Evolutionary conservation across 768 basidiomycete species (phyloP), one percentile per base, ranked within the genome.

Genomic region (Paxillus involutus): DNA sequence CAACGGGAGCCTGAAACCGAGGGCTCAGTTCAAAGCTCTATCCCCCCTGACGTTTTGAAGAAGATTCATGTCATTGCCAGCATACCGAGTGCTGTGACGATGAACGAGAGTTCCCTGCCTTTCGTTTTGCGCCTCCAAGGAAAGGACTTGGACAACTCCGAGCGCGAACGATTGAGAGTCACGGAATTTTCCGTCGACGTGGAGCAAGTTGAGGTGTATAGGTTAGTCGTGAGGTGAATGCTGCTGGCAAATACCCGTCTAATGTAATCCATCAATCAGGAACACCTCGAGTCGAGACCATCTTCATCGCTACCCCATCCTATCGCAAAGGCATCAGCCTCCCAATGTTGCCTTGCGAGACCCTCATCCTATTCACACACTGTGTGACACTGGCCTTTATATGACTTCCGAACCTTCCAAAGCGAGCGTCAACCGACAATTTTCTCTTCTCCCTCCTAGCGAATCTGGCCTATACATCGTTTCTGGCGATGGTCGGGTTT

Each of bases 31-130:
- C 47, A n/a, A 39, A 49, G n/a, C 42, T 51, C 66, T 36, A 81
- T 88, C 30, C 83, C 85, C 4, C 9, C 66, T 9, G 76, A 83
- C 6, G 58, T 89, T 11, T 63, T 91, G 12, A 78, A 80, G 6
- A 84, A 83, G 55, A 74, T 93, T 19, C 80, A 88, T 52, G 76
- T 90, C 47, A 66, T 88, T 24, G 82, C 80, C 3, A 82, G 84
- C 16, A 75, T 88, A 4, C 88, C 91, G 0, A 76, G 80, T 19
- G 73, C 77, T 53, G 63, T 81, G 24, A 70, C 81, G 44, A 67
- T 83, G 51, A 66, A 78, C 12, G 78, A 76, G n/a, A 66, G 68
- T 29, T 62, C 58, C 3, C 51, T 92, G 29, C 80, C 86, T 0
- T 71, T 92, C 46, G 70, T 77, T 12, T 58, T 93, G 30, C 81